Conservation (phyloP, 2,329 filamentous ascomycete genomes). For the Orbilia oligospora region DNA sequence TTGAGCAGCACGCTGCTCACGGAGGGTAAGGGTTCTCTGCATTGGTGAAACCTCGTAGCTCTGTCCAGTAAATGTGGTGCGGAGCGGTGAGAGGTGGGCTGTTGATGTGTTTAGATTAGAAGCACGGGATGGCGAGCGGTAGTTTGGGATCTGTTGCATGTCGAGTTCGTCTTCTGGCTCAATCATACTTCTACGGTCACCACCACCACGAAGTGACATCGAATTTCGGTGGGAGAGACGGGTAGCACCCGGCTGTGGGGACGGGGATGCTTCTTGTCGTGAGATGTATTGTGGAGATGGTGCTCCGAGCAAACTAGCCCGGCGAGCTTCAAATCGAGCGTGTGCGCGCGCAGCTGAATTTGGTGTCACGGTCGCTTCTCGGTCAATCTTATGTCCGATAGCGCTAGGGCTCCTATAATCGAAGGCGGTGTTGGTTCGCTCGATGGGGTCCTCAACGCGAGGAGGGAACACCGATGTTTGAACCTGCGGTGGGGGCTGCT, state of each 20-base stretch:
- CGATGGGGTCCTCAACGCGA: slow-evolving; percentile 49
- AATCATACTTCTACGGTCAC: slow-evolving; percentile 39
- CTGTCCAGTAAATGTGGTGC: slow-evolving; percentile 35
- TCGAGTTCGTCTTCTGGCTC: slow-evolving; percentile 55
- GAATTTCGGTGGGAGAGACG: slow-evolving; percentile 55
- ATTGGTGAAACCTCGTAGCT: slow-evolving; percentile 45
- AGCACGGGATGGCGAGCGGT: slow-evolving; percentile 52
- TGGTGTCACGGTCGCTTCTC: slow-evolving; percentile 56
- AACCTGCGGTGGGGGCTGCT: slow-evolving; percentile 32
- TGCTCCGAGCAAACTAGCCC: slow-evolving; percentile 46
- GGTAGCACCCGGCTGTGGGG: slow-evolving; percentile 52
- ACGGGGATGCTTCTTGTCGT: slow-evolving; percentile 56
- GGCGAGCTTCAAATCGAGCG: slow-evolving; percentile 54
- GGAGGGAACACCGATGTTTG: slow-evolving; percentile 42
- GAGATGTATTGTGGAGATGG: slow-evolving; percentile 51
- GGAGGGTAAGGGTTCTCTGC: slow-evolving; percentile 46
- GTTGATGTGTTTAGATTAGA: slow-evolving; percentile 34
- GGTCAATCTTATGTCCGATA: slow-evolving; percentile 58
- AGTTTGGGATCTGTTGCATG: slow-evolving; percentile 37
- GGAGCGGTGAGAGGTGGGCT: slow-evolving; percentile 39
- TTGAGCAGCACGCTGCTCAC: slow-evolving; percentile 45
- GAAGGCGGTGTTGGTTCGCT: slow-evolving; percentile 42
- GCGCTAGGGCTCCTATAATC: slow-evolving; percentile 56
- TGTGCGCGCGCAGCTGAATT: slow-evolving; percentile 49
- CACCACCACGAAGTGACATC: slow-evolving; percentile 45